phyloP scores from a whole-genome alignment of 768 basidiomycete species.

The Podaxis sp. region DNA sequence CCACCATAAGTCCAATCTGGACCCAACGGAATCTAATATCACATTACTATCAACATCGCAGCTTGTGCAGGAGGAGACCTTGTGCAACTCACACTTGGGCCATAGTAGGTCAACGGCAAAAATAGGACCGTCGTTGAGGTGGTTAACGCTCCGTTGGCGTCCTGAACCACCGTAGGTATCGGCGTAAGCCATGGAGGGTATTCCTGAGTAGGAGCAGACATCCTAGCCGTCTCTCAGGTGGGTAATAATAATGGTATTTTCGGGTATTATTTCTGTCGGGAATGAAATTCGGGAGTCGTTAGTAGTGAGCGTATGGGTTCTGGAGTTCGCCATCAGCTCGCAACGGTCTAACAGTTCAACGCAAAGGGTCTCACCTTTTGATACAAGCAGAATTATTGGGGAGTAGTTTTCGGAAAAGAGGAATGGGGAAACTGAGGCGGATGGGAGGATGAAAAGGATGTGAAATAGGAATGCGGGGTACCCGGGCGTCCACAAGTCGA shows the following conservation, averaged over 20 bases:
- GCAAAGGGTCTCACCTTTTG: slow-evolving; percentile 21
- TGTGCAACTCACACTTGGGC: slow-evolving; percentile 66
- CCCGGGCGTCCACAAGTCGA: slow-evolving; percentile 5
- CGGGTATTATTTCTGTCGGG: slow-evolving; percentile 15
- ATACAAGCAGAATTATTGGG: not conserved
- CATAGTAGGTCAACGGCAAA: slow-evolving; percentile 78
- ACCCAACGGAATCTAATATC: slow-evolving; percentile 67
- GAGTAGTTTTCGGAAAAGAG: not conserved
- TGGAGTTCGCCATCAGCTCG: slow-evolving; percentile 15
- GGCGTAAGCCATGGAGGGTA: slow-evolving; percentile 74
- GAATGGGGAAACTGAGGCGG: not conserved
- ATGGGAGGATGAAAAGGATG: slow-evolving; percentile 1
- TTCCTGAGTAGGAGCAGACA: slow-evolving; percentile 63
- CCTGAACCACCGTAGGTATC: slow-evolving; percentile 48
- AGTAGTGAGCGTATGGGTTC: slow-evolving; percentile 45
- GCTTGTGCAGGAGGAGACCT: not conserved
- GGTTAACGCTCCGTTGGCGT: slow-evolving; percentile 49
- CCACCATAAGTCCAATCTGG: slow-evolving; percentile 75
- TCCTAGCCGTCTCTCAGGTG: slow-evolving; percentile 25
- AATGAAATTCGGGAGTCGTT: slow-evolving; percentile 30
- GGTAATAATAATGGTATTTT: slow-evolving; percentile 14
- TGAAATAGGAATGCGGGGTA: not conserved
- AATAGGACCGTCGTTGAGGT: slow-evolving; percentile 58
- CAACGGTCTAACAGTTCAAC: not conserved
- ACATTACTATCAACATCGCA: slow-evolving; percentile 6